Evolutionary conservation across 179 eudicot species (phyloP), one percentile per base, ranked within the genome.

Genomic region (Pouteria campechiana): DNA sequence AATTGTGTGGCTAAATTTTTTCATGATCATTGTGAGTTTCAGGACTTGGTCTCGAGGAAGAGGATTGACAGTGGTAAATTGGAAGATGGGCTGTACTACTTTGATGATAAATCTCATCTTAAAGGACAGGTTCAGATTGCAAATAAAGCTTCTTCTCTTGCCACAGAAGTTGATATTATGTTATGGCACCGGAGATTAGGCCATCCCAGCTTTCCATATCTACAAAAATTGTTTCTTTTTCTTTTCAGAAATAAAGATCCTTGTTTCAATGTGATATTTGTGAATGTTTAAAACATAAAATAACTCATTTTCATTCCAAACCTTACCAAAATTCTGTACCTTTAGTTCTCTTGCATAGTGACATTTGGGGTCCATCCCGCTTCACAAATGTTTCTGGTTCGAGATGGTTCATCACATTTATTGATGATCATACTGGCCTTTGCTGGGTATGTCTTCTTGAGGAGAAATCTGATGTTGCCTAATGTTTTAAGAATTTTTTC

Each of bases 221-320:
- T 55, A 8, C 46, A 30, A 30, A 7, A 25, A 20, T 0, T 32
- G 8, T 13, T 39, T 37, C 61, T 53, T 5, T 14, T 7, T 24
- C 11, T 55, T 3, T 0, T n/a, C n/a, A n/a, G n/a, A n/a, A n/a
- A 7, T 19, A 5, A 10, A 5, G 0, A 10, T 0, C 15, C 11
- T 7, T 12, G 24, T 7, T 45, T 45, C 17, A 21, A 37, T 46
- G 52, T 36, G 60, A 55, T 38, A 36, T 52, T 0, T 45, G 60
- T 37, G 39, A 45, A 7, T 7, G 19, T 0, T 34, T 12, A 15
- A 43, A 54, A 16, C 52, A 47, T 13, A 22, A 23, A 11, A 14
- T 44, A 20, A n/a, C 18, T 0, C 11, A 30, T 37, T 37, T 22
- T 6, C 4, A 10, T 14, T 15, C 25, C n/a, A 32, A 46, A 13